Evolutionary conservation across 345 rosid genomes (phyloP).

Genomic region (Eucalyptus pauciflora): DNA sequence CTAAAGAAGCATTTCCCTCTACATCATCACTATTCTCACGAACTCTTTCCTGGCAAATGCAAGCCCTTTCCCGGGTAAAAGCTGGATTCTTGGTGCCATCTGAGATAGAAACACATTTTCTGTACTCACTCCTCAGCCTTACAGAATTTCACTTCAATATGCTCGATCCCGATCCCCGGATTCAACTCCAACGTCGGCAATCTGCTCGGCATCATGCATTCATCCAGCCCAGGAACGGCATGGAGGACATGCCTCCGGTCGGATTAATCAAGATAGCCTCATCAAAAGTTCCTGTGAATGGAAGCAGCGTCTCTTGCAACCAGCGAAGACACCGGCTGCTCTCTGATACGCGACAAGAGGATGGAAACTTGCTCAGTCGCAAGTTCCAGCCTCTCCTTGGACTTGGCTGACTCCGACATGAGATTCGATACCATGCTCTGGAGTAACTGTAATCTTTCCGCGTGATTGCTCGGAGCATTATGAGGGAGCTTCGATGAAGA

Average conservation of each 20-base stretch:
- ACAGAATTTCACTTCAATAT: background rate
- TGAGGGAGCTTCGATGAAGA: slow-evolving; percentile 33
- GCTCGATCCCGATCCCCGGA: background rate
- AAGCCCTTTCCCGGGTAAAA: background rate
- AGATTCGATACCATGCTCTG: slow-evolving; percentile 72
- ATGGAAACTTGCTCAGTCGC: slow-evolving; percentile 68
- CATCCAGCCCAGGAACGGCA: background rate
- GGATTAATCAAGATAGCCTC: background rate
- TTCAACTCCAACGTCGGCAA: background rate
- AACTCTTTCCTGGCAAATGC: background rate
- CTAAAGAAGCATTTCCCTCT: background rate
- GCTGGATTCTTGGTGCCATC: background rate
- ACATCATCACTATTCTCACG: background rate
- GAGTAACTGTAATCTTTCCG: slow-evolving; percentile 62
- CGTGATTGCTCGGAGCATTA: slow-evolving; percentile 28
- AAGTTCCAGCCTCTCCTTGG: slow-evolving; percentile 74
- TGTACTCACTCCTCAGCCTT: background rate
- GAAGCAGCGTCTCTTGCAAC: slow-evolving; percentile 18
- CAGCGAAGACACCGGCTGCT: slow-evolving; percentile 45
- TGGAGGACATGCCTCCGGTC: background rate
- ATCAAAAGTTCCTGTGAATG: slow-evolving; percentile 17
- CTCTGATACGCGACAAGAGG: slow-evolving; percentile 66
- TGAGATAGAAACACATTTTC: background rate
- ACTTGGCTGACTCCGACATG: slow-evolving; percentile 60
- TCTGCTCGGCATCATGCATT: background rate